Base-by-base conservation (phyloP, 2,329 filamentous ascomycete species). In the Diplodia mutila region DNA sequence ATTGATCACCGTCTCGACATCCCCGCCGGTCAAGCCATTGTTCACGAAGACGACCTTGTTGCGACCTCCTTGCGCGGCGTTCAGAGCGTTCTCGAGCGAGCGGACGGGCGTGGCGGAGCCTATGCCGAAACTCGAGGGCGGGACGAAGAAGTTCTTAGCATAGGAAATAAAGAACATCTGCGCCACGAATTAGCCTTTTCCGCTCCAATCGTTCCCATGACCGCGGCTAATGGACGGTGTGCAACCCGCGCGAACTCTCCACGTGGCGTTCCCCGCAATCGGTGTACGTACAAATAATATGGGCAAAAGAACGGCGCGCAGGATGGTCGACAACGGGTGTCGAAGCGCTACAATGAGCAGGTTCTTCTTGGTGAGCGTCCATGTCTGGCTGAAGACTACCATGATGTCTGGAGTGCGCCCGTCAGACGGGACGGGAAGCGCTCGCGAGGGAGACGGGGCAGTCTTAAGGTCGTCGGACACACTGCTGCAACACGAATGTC, bases 131-230 rank as follows among this genome's bases (percentile, higher is more conserved):
- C 85, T 81, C 0, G 91, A 90, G 1, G 91, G 90, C 0, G 92
- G 90, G 3, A 94, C 86, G 73, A 97, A 94, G 70, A 97, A 87
- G 76, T 94, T 94, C 72, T 91, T 90, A 18, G 92, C 90, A 77
- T 91, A 94, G 65, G 82, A 81, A 55, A 85, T 85, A 72, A 80
- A 80, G 74, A 82, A 82, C 78, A 83, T 81, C 78, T 78, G 51
- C 51, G 14, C 9, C 5, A 11, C n/a, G n/a, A 6, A 21, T 65
- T n/a, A 54, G 61, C 32, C 4, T 21, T 21, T n/a, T n/a, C n/a
- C n/a, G n/a, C n/a, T n/a, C n/a, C n/a, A n/a, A n/a, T n/a, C n/a
- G n/a, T n/a, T n/a, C n/a, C n/a, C n/a, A n/a, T n/a, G n/a, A n/a
- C n/a, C n/a, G n/a, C n/a, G n/a, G n/a, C n/a, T n/a, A n/a, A n/a